Percentiles rank a stretch among this genome's conserved stretches.
These are phyloP conservation scores for Rhododendron griersonianum DNA, from an alignment of 148 eudicot genomes.

Conservation along the genomic window DNA sequence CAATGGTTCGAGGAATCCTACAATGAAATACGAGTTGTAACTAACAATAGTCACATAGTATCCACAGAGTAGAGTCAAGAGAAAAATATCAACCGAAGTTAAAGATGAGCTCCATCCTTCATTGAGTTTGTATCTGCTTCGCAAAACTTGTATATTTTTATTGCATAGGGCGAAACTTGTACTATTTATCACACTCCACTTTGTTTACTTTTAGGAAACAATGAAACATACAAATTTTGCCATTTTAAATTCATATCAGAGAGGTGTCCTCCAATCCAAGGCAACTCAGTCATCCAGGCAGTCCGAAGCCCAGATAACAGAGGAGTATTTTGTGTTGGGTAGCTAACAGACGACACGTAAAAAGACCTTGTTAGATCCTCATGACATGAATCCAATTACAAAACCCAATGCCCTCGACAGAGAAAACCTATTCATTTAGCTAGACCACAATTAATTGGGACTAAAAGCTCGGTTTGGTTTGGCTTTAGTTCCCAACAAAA, in stretches of 20 bases:
- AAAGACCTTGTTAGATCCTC: neutral
- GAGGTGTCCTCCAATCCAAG: neutral
- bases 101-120: constrained; percentile 1
- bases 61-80: neutral
- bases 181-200: neutral
- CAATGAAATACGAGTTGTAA: constrained; percentile 10
- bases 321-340: neutral
- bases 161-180: neutral
- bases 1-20: constrained; percentile 84
- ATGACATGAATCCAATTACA: neutral
- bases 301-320: neutral
- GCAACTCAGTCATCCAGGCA: neutral
- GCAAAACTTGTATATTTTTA: neutral
- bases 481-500: neutral
- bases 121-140: neutral
- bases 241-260: neutral
- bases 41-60: neutral
- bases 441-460: neutral
- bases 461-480: neutral
- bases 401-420: neutral
- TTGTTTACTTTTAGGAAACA: neutral
- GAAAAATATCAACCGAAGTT: neutral
- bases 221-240: neutral
- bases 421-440: neutral
- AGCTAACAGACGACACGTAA: neutral